A percentile compares a stretch with the other conserved stretches of the same genome.
Conservation (phyloP, 2,329 filamentous ascomycete species). For the Aureobasidium lini region DNA sequence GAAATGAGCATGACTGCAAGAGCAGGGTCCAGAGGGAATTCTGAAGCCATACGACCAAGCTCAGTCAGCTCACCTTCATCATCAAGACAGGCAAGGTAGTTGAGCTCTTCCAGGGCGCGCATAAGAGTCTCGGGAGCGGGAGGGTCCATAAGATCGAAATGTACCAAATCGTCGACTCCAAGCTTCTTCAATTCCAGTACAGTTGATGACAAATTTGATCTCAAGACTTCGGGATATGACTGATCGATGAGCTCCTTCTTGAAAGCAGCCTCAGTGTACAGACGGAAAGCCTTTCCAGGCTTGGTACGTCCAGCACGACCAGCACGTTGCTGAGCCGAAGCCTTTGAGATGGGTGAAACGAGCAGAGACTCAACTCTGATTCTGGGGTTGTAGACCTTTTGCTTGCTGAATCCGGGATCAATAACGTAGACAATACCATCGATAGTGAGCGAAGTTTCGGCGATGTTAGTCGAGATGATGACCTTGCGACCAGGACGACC, state of each 20-base stretch:
- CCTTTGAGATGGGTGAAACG: slow-evolving; percentile 97
- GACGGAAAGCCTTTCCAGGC: slow-evolving; percentile 93
- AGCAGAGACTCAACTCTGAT: slow-evolving; percentile 93
- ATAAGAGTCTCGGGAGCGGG: slow-evolving; percentile 97
- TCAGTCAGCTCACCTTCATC: slow-evolving; percentile 89
- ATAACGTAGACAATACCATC: slow-evolving; percentile 99
- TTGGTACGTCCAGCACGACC: slow-evolving; percentile 98
- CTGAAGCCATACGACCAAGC: slow-evolving; percentile 79
- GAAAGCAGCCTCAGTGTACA: slow-evolving; percentile 93
- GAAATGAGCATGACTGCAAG: slow-evolving; percentile 97
- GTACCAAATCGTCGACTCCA: slow-evolving; percentile 87
- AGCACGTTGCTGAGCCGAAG: slow-evolving; percentile 91
- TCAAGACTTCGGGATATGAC: slow-evolving; percentile 90
- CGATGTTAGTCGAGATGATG: slow-evolving; percentile 95
- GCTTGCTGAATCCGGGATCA: slow-evolving; percentile 98
- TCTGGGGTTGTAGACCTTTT: slow-evolving; percentile 97
- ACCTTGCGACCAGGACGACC: slow-evolving; percentile 87
- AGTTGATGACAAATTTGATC: slow-evolving; percentile 89
- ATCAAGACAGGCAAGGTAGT: slow-evolving; percentile 92
- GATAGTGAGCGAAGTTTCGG: slow-evolving; percentile 94
- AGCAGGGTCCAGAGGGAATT: slow-evolving; percentile 89
- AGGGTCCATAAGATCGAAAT: slow-evolving; percentile 98
- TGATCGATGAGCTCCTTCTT: slow-evolving; percentile 98
- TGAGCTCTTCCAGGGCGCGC: slow-evolving; percentile 93
- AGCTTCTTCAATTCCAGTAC: slow-evolving; percentile 97